Conservation (phyloP, 2,329 filamentous ascomycete genomes). For the Claviceps africana region DNA sequence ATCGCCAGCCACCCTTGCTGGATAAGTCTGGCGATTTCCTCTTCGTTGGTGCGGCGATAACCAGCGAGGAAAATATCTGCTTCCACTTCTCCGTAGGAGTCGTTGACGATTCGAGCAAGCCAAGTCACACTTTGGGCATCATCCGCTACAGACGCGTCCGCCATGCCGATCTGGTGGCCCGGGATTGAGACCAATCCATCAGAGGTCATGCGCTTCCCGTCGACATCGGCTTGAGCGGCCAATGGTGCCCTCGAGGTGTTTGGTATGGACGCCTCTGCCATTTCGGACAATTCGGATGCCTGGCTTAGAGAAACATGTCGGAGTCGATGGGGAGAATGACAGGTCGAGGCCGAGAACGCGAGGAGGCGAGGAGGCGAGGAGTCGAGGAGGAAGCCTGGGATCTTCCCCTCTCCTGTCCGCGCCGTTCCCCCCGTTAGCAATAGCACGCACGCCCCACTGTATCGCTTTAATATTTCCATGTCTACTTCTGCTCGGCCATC, state of each 20-base stretch:
- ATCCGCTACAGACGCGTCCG: conserved; percentile 8
- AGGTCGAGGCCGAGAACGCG: too few relatives aligned
- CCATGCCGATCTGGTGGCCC: conserved; percentile 10
- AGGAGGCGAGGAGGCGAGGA: too few relatives aligned
- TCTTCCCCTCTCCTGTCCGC: background rate
- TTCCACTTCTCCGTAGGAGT: conserved; percentile 14
- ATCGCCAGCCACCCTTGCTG: conserved; percentile 13
- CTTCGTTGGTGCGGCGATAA: conserved; percentile 13
- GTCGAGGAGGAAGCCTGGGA: background rate
- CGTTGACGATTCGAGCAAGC: conserved; percentile 14
- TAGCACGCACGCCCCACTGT: background rate
- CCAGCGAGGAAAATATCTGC: conserved; percentile 13
- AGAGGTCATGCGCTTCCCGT: background rate
- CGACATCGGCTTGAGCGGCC: background rate
- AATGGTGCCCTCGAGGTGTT: background rate
- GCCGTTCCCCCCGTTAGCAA: background rate
- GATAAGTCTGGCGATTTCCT: conserved; percentile 12
- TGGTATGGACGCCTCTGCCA: background rate
- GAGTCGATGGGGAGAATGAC: too few relatives aligned
- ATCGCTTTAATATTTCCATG: background rate
- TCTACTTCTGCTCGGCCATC: background rate
- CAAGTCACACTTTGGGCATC: conserved; percentile 7
- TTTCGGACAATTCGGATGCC: background rate
- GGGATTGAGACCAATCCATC: background rate
- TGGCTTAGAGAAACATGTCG: background rate